Evolutionary conservation across 75 land plant species (phyloP).

Genomic region (Selaginella moellendorffii): DNA sequence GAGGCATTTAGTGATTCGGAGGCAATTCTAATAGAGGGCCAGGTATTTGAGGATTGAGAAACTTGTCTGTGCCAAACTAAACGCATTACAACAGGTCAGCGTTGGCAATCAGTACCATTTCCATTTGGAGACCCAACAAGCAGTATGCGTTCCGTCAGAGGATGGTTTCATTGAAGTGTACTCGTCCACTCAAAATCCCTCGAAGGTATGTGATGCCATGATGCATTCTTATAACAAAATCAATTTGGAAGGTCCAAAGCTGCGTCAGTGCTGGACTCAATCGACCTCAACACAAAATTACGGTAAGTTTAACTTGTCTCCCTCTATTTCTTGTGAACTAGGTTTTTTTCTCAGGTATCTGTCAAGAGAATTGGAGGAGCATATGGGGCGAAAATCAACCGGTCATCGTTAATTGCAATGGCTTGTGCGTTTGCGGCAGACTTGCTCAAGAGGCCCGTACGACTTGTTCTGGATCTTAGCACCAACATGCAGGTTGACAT

Average conservation of each 20-base stretch:
- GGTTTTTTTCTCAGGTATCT: slow-evolving; percentile 12
- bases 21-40: slow-evolving; percentile 16
- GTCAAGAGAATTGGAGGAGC: slow-evolving; percentile 31
- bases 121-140: slow-evolving; percentile 30
- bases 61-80: too few species aligned
- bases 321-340: neutral
- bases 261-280: slow-evolving; percentile 30
- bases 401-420: slow-evolving; percentile 22
- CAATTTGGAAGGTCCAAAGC: slow-evolving; percentile 29
- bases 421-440: slow-evolving; percentile 37
- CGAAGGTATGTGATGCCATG: slow-evolving; percentile 9
- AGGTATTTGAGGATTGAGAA: too few species aligned
- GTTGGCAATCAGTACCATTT: slow-evolving; percentile 30
- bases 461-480: slow-evolving; percentile 25
- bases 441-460: slow-evolving; percentile 24
- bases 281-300: slow-evolving; percentile 30
- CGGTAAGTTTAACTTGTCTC: slow-evolving; percentile 12
- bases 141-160: slow-evolving; percentile 27
- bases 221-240: too few species aligned
- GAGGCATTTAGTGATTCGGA: slow-evolving; percentile 15
- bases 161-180: slow-evolving; percentile 22
- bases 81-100: too few species aligned
- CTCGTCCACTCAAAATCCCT: slow-evolving; percentile 30
- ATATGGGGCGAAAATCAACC: slow-evolving; percentile 29
- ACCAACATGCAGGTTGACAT: slow-evolving; percentile 32